Percentiles rank a stretch among this genome's conserved stretches.
These are phyloP conservation scores for Ustilago trichophora DNA, from an alignment of 1,284 basidiomycete genomes.

Conservation along the genomic window DNA sequence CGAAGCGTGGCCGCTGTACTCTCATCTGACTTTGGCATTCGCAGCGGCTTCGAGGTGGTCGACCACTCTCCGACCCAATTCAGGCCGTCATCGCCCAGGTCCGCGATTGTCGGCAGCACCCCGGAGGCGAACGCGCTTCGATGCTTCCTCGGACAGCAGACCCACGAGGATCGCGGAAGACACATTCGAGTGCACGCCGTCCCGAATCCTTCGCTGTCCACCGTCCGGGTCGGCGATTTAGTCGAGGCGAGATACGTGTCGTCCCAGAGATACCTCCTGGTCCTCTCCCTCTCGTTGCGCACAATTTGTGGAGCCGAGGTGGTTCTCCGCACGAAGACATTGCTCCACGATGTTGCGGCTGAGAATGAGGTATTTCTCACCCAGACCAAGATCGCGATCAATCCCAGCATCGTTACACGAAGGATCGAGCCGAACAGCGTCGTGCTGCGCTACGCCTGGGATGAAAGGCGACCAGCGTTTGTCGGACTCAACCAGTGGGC, in stretches of 20 bases:
- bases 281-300: not conserved
- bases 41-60: slow-evolving; percentile 21
- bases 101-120: not conserved
- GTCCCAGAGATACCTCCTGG: not conserved
- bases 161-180: too few species aligned
- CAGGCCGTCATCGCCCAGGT: not conserved
- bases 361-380: slow-evolving; percentile 16
- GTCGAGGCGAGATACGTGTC: not conserved
- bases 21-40: slow-evolving; percentile 17
- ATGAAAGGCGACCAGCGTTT: slow-evolving; percentile 7
- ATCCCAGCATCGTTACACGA: not conserved
- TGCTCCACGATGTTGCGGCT: slow-evolving; percentile 5
- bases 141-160: slow-evolving; percentile 2
- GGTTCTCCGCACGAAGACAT: not conserved
- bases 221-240: slow-evolving; percentile 4
- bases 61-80: not conserved
- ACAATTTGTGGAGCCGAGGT: not conserved
- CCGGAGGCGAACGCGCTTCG: not conserved
- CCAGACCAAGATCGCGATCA: not conserved
- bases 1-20: slow-evolving; percentile 10
- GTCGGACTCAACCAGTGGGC: slow-evolving; percentile 10
- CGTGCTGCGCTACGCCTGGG: slow-evolving; percentile 10
- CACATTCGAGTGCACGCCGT: not conserved
- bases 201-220: too few species aligned
- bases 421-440: slow-evolving; percentile 3